Percentiles rank a stretch among this genome's conserved stretches.
These are phyloP conservation scores for Filosporella fistucella DNA, from an alignment of 495 filamentous ascomycete genomes.

Conservation along the genomic window DNA sequence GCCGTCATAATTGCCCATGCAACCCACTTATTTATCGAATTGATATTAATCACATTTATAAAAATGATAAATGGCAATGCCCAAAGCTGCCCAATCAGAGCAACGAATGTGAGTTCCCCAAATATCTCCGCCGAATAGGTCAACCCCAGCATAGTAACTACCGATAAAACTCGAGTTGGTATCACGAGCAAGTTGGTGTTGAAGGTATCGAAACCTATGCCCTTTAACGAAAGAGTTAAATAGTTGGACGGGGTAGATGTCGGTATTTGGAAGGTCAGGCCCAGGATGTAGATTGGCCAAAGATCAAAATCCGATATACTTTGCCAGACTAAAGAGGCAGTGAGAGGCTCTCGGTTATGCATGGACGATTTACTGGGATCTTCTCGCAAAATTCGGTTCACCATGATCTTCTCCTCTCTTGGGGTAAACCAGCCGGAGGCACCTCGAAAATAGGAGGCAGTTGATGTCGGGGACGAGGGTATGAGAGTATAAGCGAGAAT, in stretches of 20 bases:
- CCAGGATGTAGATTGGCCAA: conserved; percentile 66
- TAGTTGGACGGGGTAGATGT: conserved; percentile 47
- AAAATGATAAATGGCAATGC: conserved; percentile 51
- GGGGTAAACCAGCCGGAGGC: conserved; percentile 73
- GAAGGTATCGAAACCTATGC: conserved; percentile 62
- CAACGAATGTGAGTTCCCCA: conserved; percentile 49
- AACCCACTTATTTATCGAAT: conserved; percentile 43
- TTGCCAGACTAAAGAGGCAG: conserved; percentile 51
- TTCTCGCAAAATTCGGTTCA: conserved; percentile 68
- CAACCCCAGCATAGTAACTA: conserved; percentile 39
- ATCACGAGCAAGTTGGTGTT: conserved; percentile 66
- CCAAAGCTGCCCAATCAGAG: conserved; percentile 50
- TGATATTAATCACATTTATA: conserved; percentile 35
- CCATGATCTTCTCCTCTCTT: conserved; percentile 62
- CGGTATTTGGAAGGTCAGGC: conserved; percentile 54
- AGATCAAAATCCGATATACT: conserved; percentile 63
- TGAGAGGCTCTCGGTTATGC: conserved; percentile 55
- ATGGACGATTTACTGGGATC: conserved; percentile 59
- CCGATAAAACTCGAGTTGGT: conserved; percentile 47
- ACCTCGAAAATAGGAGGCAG: conserved; percentile 51
- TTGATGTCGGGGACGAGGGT: conserved; percentile 69
- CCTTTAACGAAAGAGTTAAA: conserved; percentile 55
- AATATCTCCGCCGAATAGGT: conserved; percentile 56
- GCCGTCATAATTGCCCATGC: conserved; percentile 53
- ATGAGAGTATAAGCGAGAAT: conserved; percentile 62